Conservation (phyloP, 2,329 filamentous ascomycete species). For the Pseudocercospora fuligena region DNA sequence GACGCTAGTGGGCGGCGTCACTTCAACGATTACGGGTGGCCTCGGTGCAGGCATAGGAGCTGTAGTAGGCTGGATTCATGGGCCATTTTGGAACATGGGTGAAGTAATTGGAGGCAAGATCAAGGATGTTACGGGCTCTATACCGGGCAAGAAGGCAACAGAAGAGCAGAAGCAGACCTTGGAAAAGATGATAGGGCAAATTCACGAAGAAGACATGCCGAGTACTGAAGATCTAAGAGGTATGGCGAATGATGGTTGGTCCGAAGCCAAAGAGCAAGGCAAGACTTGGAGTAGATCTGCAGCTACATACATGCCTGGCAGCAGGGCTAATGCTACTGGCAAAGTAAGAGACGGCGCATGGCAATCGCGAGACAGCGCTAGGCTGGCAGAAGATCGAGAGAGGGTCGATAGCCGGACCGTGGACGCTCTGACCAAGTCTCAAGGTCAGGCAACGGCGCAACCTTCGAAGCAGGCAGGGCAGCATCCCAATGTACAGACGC, state of each 20-base stretch:
- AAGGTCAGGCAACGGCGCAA: constrained; percentile 3
- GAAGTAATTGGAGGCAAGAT: constrained; percentile 33
- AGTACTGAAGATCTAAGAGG: constrained; percentile 24
- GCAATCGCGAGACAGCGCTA: constrained; percentile 16
- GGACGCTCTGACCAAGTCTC: constrained; percentile 17
- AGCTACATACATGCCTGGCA: constrained; percentile 22
- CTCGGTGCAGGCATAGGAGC: constrained; percentile 35
- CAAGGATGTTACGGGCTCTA: constrained; percentile 35
- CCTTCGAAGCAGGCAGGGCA: background rate
- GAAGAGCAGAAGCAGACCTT: constrained; percentile 38
- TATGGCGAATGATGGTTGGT: constrained; percentile 23
- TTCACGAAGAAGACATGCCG: constrained; percentile 37
- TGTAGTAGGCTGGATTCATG: constrained; percentile 33
- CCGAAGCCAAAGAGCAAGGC: constrained; percentile 17
- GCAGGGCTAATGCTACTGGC: constrained; percentile 7
- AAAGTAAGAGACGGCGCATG: constrained; percentile 17
- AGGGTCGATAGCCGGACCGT: constrained; percentile 17
- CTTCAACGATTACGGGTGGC: constrained; percentile 34
- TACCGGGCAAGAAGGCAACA: constrained; percentile 39
- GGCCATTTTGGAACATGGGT: constrained; percentile 38
- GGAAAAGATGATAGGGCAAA: constrained; percentile 40
- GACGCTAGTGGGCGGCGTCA: constrained; percentile 38
- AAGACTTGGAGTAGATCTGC: constrained; percentile 18
- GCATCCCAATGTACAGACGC: background rate
- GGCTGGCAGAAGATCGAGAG: constrained; percentile 13